These are phyloP conservation scores for Luvunga scandens DNA, from an alignment of 345 rosid genomes.

Conservation along the genomic window DNA sequence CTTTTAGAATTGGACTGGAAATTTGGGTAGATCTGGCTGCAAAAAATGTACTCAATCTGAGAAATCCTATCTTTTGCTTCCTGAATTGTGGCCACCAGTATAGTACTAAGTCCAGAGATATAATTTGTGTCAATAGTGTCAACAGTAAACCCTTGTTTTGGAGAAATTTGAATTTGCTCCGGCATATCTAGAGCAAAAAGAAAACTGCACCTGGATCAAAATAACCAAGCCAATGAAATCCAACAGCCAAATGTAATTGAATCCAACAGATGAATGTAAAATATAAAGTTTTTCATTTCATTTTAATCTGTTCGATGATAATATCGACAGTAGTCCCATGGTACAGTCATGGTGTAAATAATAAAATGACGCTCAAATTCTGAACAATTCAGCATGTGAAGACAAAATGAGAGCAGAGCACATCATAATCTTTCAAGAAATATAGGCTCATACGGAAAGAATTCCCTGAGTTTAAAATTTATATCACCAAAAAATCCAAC, in stretches of 20 bases:
- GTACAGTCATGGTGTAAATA: neutral
- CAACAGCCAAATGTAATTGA: neutral
- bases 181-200: constrained; percentile 24
- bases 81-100: constrained; percentile 83
- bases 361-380: neutral
- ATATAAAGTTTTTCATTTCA: neutral
- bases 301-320: too few relatives aligned
- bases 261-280: neutral
- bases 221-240: neutral
- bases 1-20: constrained; percentile 55
- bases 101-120: constrained; percentile 63
- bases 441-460: neutral
- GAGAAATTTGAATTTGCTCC: constrained; percentile 17
- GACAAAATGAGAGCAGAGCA: neutral
- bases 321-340: neutral
- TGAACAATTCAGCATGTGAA: neutral
- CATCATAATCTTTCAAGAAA: neutral
- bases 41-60: constrained; percentile 88
- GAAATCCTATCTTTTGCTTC: constrained; percentile 88
- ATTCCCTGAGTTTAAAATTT: neutral
- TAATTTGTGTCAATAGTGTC: constrained; percentile 49
- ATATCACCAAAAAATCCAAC: too few relatives aligned
- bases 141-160: constrained; percentile 22
- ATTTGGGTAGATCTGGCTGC: constrained; percentile 76
- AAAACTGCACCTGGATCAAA: neutral